A percentile compares a stretch with the other conserved stretches of the same genome.
Evolutionary conservation across 768 basidiomycete genomes (phyloP).

Genomic region (Rhodotorula toruloides): DNA sequence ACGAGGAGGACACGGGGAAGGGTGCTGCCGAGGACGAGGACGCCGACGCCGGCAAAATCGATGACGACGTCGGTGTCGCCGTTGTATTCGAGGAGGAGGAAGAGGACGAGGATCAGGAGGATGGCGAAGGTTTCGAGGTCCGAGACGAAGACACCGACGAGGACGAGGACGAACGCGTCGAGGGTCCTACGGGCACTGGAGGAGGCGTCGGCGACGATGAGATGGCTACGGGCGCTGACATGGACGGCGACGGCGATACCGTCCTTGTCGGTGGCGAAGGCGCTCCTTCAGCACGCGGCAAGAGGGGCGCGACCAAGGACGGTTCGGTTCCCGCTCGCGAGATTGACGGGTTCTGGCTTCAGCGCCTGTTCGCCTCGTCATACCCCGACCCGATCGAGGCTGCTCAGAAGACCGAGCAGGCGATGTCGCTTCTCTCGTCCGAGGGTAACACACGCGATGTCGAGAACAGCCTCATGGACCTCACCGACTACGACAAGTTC

Average conservation of each 20-base stretch:
- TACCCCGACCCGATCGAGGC: constrained; percentile 93
- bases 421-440: constrained; percentile 76
- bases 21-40: constrained; percentile 58
- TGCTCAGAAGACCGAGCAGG: constrained; percentile 78
- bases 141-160: constrained; percentile 61
- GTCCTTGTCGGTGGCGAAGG: constrained; percentile 61
- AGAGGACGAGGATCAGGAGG: constrained; percentile 78
- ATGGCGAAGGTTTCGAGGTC: constrained; percentile 73
- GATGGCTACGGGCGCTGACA: constrained; percentile 67
- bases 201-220: constrained; percentile 54
- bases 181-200: constrained; percentile 23
- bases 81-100: constrained; percentile 98
- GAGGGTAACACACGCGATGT: constrained; percentile 83
- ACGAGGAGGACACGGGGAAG: constrained; percentile 57
- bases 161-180: constrained; percentile 50
- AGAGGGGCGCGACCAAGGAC: constrained; percentile 55
- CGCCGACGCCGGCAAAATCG: constrained; percentile 79
- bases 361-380: constrained; percentile 81
- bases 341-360: constrained; percentile 98
- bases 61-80: constrained; percentile 94
- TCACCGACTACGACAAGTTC: constrained; percentile 86
- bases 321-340: constrained; percentile 81
- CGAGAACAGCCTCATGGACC: constrained; percentile 92
- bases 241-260: constrained; percentile 58
- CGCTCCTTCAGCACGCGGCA: constrained; percentile 49